Base-by-base conservation (phyloP, 1,284 basidiomycete species). In the Pseudomicrostroma phylloplanum region DNA sequence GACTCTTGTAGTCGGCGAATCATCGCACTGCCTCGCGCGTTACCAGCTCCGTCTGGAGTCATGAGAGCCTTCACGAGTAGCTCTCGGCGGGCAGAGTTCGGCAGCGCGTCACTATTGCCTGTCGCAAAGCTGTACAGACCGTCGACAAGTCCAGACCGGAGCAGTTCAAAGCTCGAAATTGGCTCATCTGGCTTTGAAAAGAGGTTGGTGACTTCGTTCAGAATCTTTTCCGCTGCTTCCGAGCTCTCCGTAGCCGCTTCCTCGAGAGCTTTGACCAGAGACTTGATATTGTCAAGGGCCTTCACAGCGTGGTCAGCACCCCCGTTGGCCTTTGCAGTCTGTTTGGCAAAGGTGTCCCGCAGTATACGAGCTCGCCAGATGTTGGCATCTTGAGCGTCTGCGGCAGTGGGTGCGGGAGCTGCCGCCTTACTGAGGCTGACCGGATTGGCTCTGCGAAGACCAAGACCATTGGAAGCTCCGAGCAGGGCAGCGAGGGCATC, bases 111-210 rank as follows among this genome's bases (percentile, higher is more conserved):
- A 1, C 48, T 56, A 15, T 19, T 26, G 64, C 87, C 86, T 2
- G 89, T 89, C 4, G 91, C 86, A 80, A 92, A 92, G 55, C 85
- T 85, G 59, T 97, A 84, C 49, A 98, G 79, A 1, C 87, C 88
- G 68, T 96, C 92, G 1, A 97, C 88, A 0, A 96, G 84, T 1
- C 93, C 94, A 73, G 91, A 94, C 74, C 96, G 89, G 60, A 96
- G 82, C 48, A 98, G 81, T 81, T 99, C 96, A 70, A 97, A 98
- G 80, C 92, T 96, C 0, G 93, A 96, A 12, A 97, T 86, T 11
- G 91, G 89, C 43, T 82, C 80, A 21, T 80, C 80, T 54, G 74
- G 83, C n/a, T 87, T 87, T 0, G 87, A 82, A 78, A 99, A 94
- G 53, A 92, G 83, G 15, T 84, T 83, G 0, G 90, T 89, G 21